These are phyloP conservation scores for Fraxinus platypoda DNA, from an alignment of 305 asterid species.

Conservation along the genomic window DNA sequence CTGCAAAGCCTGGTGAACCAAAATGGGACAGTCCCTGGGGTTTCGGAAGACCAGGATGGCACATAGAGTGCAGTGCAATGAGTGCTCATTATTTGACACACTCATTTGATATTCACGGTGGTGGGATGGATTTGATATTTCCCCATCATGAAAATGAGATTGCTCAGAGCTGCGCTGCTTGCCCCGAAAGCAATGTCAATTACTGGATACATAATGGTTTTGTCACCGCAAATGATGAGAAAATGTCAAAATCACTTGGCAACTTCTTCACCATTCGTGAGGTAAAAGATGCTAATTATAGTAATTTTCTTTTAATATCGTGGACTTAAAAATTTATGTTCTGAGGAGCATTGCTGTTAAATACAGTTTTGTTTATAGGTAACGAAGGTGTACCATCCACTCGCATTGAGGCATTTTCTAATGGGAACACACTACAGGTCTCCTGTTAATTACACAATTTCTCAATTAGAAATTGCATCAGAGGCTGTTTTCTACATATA, in stretches of 20 bases:
- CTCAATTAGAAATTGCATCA: slow-evolving; percentile 71
- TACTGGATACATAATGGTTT: slow-evolving; percentile 90
- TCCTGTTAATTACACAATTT: slow-evolving; percentile 70
- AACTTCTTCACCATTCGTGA: slow-evolving; percentile 85
- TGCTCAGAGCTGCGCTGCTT: slow-evolving; percentile 91
- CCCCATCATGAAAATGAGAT: slow-evolving; percentile 95
- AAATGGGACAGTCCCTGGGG: slow-evolving; percentile 94
- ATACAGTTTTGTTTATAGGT: slow-evolving; percentile 47
- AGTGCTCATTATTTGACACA: slow-evolving; percentile 81
- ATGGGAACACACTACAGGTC: slow-evolving; percentile 85
- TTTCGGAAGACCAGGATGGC: slow-evolving; percentile 95
- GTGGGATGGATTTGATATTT: slow-evolving; percentile 89
- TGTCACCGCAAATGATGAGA: slow-evolving; percentile 70
- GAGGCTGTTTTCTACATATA: slow-evolving; percentile 71
- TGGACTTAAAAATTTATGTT: slow-evolving; percentile 13
- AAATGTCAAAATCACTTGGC: slow-evolving; percentile 82
- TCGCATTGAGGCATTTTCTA: slow-evolving; percentile 79
- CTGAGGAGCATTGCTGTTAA: neutral
- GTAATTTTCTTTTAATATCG: neutral
- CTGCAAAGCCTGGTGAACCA: slow-evolving; percentile 88
- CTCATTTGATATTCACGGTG: slow-evolving; percentile 84
- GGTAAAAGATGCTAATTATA: slow-evolving; percentile 37
- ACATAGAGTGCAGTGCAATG: slow-evolving; percentile 94
- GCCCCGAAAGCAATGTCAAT: slow-evolving; percentile 65
- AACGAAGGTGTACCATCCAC: slow-evolving; percentile 73